Base-by-base conservation (phyloP, 2,329 filamentous ascomycete genomes). In the Apiospora aurea region DNA sequence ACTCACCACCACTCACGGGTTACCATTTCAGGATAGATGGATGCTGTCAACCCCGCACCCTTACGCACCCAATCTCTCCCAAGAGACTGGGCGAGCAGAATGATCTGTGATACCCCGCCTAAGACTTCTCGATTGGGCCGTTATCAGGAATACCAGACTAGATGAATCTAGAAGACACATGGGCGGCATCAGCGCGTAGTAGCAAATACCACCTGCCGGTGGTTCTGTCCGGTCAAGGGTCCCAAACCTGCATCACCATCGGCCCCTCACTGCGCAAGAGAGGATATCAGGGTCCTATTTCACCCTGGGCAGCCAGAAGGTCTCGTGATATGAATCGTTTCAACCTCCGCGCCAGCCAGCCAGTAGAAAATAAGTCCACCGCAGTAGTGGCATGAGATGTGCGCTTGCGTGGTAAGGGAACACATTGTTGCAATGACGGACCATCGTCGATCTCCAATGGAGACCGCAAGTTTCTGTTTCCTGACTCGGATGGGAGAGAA, bases 41-140 rank as follows among this genome's bases (percentile, higher is more conserved):
- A 61, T 64, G 57, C 57, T 64, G 34, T 64, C 57, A 64, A 64
- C 57, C 57, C 57, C 57, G 57, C 53, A 61, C 29, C 16, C 53
- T 34, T 34, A 57, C 29, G 53, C 53, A 64, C 29, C 57, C 57
- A 34, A 64, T 41, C 57, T 64, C 34, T 64, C 34, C 57, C 57
- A 64, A 64, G 57, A 21, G 41, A 24, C 57, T 64, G 57, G 57
- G 18, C 57, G 34, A 64, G 57, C 57, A 34, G 57, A 64, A 41
- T 64, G 34, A 64, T 64, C 34, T 64, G 57, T 64, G 57, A 64
- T 64, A 64, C 57, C 34, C 57, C 57, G 34, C 34, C 29, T 24
- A 38, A 41, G 34, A 11, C 34, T 64, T 64, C 18, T 64, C 34
- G 34, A 64, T 64, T 64, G 57, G 57, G 57, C 34, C 57, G 34